Evolutionary conservation across 352 stramenopile species (phyloP), one percentile per base, ranked within the genome.

Genomic region (Phytopythium litorale): DNA sequence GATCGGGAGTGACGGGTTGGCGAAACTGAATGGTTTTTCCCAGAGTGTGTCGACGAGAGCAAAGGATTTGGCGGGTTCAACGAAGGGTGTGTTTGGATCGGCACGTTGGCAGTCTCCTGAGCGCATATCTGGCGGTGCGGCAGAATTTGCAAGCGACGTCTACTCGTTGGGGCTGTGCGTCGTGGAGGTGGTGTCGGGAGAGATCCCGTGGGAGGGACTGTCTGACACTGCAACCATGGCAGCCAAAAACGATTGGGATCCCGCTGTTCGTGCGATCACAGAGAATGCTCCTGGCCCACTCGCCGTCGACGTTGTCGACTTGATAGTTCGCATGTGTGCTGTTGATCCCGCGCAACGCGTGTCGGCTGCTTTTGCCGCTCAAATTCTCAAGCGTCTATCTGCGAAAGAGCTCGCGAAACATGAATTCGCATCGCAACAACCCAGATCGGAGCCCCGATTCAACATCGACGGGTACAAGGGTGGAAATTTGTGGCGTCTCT

Each of bases 1-100:
- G 1, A 8, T 72, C 7, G 28, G 52, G n/a, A 38, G 55, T 12
- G 32, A 63, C 16, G 37, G 53, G 8, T 6, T 30, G 12, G 57
- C 51, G 5, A 73, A 73, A 18, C 25, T 71, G n/a, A n/a, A n/a
- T n/a, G n/a, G n/a, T n/a, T 15, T 50, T 3, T 25, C 43, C 5
- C 33, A 11, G 33, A 37, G 33, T 37, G 33, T 5, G 5, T 37
- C 33, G 5, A 37, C 33, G 33, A 37, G 5, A 9, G 33, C 33
- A 37, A 37, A 9, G 5, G 33, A 9, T 5, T 37, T 37, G 33
- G 33, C 33, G 5, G 33, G 33, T 37, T 37, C 9, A 9, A 37
- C 33, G 33, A 9, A 37, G 33, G 11, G 33, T 38, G 33, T 38
- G 7, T 38, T 38, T 7, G 33, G 33, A 12, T 9, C 33, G 7